These are phyloP conservation scores for Podaxis pistillaris DNA, from an alignment of 768 basidiomycete genomes.

Conservation along the genomic window DNA sequence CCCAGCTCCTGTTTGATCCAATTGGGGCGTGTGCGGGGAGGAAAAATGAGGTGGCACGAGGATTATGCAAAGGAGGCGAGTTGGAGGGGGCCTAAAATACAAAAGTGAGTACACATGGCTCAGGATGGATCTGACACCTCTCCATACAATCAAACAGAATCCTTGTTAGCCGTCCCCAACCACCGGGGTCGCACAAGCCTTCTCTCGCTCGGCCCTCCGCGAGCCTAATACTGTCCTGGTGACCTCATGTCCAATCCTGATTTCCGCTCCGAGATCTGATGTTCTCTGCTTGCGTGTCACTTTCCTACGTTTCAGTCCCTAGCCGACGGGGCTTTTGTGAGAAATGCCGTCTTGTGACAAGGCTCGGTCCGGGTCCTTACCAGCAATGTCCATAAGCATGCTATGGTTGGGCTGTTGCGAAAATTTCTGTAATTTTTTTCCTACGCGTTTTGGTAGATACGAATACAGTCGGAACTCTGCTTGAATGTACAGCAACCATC, in stretches of 20 bases:
- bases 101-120: neutral
- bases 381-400: neutral
- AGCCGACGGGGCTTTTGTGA: neutral
- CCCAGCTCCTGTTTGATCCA: conserved; percentile 4
- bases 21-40: neutral
- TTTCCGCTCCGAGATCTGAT: conserved; percentile 1
- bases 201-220: neutral
- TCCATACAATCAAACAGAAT: neutral
- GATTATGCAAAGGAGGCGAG: neutral
- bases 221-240: conserved; percentile 2
- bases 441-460: neutral
- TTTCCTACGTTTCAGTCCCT: conserved; percentile 1
- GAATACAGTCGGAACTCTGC: neutral
- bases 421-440: neutral
- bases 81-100: conserved; percentile 3
- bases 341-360: neutral
- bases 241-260: neutral
- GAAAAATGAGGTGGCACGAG: neutral
- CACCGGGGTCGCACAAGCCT: conserved; percentile 1
- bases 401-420: neutral
- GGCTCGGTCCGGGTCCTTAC: neutral
- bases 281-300: neutral
- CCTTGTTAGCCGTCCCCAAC: neutral
- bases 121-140: conserved; percentile 1
- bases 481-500: neutral